Evolutionary conservation across 176 grass and related monocot genomes (phyloP).

Genomic region (Rhynchospora breviuscula): DNA sequence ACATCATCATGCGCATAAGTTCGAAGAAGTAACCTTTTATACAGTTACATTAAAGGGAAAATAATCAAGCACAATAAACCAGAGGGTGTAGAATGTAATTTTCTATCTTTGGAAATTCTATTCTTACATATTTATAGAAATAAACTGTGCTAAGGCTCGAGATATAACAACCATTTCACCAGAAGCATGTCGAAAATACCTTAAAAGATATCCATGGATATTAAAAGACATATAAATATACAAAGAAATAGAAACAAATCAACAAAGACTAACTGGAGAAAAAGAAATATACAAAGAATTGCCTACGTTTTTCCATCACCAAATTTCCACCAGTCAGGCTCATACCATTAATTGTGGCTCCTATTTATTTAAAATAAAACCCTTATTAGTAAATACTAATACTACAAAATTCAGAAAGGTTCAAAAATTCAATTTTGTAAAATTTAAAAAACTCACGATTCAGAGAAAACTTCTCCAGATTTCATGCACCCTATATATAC

Average conservation of each 20-base stretch:
- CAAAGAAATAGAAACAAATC: background rate
- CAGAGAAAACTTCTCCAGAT: constrained; percentile 99
- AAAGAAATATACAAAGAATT: constrained; percentile 10
- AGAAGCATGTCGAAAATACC: constrained; percentile 91
- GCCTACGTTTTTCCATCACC: constrained; percentile 97
- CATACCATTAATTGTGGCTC: constrained; percentile 96
- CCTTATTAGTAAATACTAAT: constrained; percentile 13
- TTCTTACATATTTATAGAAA: constrained; percentile 94
- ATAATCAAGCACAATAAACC: background rate
- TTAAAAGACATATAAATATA: constrained; percentile 19
- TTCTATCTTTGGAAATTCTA: background rate
- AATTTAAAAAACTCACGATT: constrained; percentile 61
- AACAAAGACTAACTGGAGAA: constrained; percentile 13
- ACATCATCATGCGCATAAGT: constrained; percentile 99
- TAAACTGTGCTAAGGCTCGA: constrained; percentile 88
- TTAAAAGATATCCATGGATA: constrained; percentile 35
- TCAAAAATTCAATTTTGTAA: constrained; percentile 7
- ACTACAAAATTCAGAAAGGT: background rate
- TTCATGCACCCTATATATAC: constrained; percentile 98
- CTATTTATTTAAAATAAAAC: constrained; percentile 46
- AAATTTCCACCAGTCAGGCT: constrained; percentile 99
- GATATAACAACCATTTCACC: constrained; percentile 96
- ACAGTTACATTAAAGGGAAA: background rate
- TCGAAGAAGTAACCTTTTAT: constrained; percentile 63
- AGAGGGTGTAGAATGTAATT: background rate